Evolutionary conservation across 2,329 filamentous ascomycete genomes (phyloP), one percentile per base, ranked within the genome.

Genomic region (Ophiostoma himal-ulmi): DNA sequence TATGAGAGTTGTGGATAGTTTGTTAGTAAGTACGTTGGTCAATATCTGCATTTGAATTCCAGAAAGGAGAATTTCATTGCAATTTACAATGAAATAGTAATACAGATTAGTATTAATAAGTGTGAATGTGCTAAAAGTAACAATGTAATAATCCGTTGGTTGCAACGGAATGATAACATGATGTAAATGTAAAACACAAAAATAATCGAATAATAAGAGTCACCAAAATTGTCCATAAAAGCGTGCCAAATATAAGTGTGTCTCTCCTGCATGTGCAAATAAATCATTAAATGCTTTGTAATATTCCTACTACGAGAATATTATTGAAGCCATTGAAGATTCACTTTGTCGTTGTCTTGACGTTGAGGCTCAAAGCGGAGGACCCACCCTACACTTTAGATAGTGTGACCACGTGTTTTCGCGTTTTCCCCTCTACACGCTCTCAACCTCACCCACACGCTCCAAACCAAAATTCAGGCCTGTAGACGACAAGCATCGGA

Each of bases 401-500:
- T 60, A 71, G 64, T 67, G 70, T 71, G 68, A 71, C 54, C 68
- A 68, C 70, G 70, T 69, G 70, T 71, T 70, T 67, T 62, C 70
- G 64, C 44, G 68, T 52, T 67, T 60, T 70, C 62, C 62, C 34
- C 44, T 54, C 64, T 52, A 37, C 54, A 64, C 60, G 62, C 37
- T 54, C 62, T 60, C 17, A 48, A 37, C 52, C n/a, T 62, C 57
- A n/a, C 30, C 44, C 44, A 26, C 22, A 64, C 54, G 62, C 37
- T 54, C 62, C 60, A 8, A 37, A 20, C 26, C 3, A 2, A 30
- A 30, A 30, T 26, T 13, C n/a, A 17, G 26, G 57, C 57, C 57
- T 30, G 37, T 64, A 17, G 34, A 65, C 54, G 48, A 65, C 62
- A 37, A 67, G 6, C 22, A 20, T 14, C 36, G 54, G 3, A 34